Conservation (phyloP, 2,329 filamentous ascomycete species). For the Leptographium flavum region DNA sequence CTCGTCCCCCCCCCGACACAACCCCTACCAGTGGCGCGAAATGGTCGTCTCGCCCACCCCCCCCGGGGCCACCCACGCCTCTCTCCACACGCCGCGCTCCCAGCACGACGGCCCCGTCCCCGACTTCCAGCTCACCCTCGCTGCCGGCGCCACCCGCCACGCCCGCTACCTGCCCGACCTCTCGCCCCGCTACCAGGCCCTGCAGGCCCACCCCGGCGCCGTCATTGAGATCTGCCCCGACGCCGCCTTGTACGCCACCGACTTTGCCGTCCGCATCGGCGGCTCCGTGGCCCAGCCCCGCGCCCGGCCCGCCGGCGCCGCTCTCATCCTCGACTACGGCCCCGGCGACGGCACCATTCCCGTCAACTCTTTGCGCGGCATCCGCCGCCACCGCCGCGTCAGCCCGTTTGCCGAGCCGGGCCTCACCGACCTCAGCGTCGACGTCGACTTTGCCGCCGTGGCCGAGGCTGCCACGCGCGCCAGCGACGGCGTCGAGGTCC, state of each 20-base stretch:
- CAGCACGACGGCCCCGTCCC: conserved; percentile 37
- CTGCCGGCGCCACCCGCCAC: conserved; percentile 63
- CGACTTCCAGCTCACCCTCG: conserved; percentile 79
- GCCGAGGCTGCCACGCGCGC: conserved; percentile 68
- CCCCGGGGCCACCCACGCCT: conserved; percentile 35
- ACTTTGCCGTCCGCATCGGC: conserved; percentile 77
- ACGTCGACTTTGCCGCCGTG: conserved; percentile 83
- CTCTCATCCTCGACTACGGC: conserved; percentile 93
- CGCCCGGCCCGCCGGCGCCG: conserved; percentile 58
- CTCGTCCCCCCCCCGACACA: conserved; percentile 18
- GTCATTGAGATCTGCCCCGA: conserved; percentile 87
- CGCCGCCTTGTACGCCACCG: conserved; percentile 60
- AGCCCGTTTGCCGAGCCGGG: conserved; percentile 71
- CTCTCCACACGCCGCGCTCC: conserved; percentile 38
- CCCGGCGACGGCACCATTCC: conserved; percentile 59
- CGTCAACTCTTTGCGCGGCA: conserved; percentile 79
- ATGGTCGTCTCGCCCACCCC: conserved; percentile 60
- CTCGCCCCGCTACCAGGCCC: conserved; percentile 61
- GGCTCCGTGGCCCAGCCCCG: conserved; percentile 45
- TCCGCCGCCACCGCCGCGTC: conserved; percentile 60
- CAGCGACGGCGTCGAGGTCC: conserved; percentile 72
- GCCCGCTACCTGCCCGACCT: conserved; percentile 73
- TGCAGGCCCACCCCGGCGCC: conserved; percentile 54
- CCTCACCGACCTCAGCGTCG: conserved; percentile 74
- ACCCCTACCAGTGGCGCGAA: conserved; percentile 54